Base-by-base conservation (phyloP, 1,284 basidiomycete genomes). In the Malassezia nana region DNA sequence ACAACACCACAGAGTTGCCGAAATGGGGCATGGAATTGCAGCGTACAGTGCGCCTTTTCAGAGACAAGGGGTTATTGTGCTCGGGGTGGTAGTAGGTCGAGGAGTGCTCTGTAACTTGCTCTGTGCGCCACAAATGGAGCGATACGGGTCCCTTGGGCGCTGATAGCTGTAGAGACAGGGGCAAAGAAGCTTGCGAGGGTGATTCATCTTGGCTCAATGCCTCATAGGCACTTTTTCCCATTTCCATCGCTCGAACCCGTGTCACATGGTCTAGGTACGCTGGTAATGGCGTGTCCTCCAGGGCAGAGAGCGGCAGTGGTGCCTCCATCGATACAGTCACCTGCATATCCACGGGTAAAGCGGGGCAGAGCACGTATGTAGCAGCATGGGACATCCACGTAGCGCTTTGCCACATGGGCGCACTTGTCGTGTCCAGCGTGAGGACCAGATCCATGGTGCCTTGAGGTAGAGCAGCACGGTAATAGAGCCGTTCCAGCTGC, bases 321-420 rank as follows among this genome's bases (percentile, higher is more conserved):
- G 46, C 52, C 9, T 22, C 16, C 6, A 28, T 12, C 22, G 26
- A 13, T 4, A 24, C 22, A n/a, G 29, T 35, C 10, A 47, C 22
- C 5, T 31, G 26, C 29, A 38, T 38, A 48, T 54, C 52, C 1
- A 54, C 24, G 10, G 52, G 31, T 8, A 40, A 39, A 5, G 35
- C 18, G 16, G 52, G 51, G 28, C 51, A 52, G 5, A 47, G 26
- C 13, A 48, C 32, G 38, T 44, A 18, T 16, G 35, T 22, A 18
- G 35, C 26, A 13, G 32, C 15, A 10, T 33, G 20, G 20, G 15
- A 47, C 32, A 33, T 18, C 45, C 45, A 47, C 22, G 18, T 31
- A 31, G 26, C 45, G 22, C 12, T 22, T 38, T 38, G 32, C 24
- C 40, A 42, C 26, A 8, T 8, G 15, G 31, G 18, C n/a, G 33